phyloP scores from a whole-genome alignment of 2,329 filamentous ascomycete species.

The Lachnellula occidentalis region DNA sequence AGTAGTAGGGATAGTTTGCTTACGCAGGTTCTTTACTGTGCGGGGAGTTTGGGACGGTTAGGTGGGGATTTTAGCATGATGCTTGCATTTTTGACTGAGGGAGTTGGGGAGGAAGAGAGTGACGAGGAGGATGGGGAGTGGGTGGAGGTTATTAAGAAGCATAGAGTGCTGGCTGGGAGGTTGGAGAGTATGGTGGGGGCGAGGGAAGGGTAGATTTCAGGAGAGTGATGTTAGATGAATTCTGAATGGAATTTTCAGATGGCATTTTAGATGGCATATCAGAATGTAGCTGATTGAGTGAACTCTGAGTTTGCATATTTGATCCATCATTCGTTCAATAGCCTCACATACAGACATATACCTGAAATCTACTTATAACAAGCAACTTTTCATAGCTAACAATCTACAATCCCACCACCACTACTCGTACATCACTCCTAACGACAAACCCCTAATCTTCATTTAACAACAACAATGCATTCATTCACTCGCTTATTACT shows the following conservation, averaged over 20 bases:
- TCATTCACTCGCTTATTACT: too few relatives aligned
- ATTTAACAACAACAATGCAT: too few relatives aligned
- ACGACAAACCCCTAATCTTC: too few relatives aligned
- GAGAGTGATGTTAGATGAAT: background rate
- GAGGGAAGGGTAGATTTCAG: constrained; percentile 15
- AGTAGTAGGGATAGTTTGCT: constrained; percentile 79
- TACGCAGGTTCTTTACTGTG: constrained; percentile 90
- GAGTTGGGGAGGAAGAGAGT: too few relatives aligned
- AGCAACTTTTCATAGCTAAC: too few relatives aligned
- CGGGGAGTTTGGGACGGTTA: constrained; percentile 80
- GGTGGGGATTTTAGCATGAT: constrained; percentile 92
- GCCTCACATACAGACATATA: too few relatives aligned
- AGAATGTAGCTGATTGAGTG: background rate
- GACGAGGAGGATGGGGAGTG: constrained; percentile 62
- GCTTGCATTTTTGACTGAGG: constrained; percentile 63
- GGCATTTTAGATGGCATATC: background rate
- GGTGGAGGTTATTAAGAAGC: constrained; percentile 84
- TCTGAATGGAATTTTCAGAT: too few relatives aligned
- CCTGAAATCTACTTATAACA: background rate
- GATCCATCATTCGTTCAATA: background rate
- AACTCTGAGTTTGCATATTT: background rate
- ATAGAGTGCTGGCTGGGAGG: constrained; percentile 76
- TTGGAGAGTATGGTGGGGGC: constrained; percentile 61
- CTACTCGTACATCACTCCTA: too few relatives aligned
- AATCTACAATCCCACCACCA: too few relatives aligned